Percentiles rank a stretch among this genome's conserved stretches.
Conservation (phyloP, 129 eudicot species). For the Ambrosia trifida region DNA sequence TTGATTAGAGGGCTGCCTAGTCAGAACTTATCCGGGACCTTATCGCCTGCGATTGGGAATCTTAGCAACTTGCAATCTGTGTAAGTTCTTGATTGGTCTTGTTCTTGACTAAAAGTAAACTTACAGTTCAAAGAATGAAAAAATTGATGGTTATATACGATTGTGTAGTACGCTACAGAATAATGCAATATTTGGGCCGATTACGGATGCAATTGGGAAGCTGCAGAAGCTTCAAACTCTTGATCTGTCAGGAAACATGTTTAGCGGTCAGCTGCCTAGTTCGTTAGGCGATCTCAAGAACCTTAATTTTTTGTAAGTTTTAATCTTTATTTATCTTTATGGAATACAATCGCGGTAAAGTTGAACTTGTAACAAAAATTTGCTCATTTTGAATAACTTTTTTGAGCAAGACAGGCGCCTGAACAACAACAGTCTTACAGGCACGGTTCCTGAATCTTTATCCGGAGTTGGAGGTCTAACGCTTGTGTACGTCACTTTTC, state of each 20-base stretch:
- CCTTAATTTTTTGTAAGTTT: constrained; percentile 85
- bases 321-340: constrained; percentile 9
- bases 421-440: constrained; percentile 90
- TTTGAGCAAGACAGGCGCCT: constrained; percentile 80
- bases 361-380: neutral
- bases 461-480: constrained; percentile 66
- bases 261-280: constrained; percentile 70
- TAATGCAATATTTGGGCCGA: constrained; percentile 73
- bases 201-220: constrained; percentile 71
- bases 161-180: constrained; percentile 76
- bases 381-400: constrained; percentile 19
- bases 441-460: constrained; percentile 74
- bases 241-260: constrained; percentile 78
- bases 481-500: constrained; percentile 61
- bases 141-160: constrained; percentile 6
- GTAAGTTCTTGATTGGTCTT: constrained; percentile 47
- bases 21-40: constrained; percentile 73
- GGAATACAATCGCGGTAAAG: neutral
- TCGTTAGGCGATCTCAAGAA: constrained; percentile 70
- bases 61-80: constrained; percentile 85
- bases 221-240: constrained; percentile 86
- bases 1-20: constrained; percentile 83
- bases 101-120: neutral
- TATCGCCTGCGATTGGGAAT: constrained; percentile 86
- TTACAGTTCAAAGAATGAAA: neutral